A percentile compares a stretch with the other conserved stretches of the same genome.
Conservation (phyloP, 345 rosid genomes). For the Citrus inodora region DNA sequence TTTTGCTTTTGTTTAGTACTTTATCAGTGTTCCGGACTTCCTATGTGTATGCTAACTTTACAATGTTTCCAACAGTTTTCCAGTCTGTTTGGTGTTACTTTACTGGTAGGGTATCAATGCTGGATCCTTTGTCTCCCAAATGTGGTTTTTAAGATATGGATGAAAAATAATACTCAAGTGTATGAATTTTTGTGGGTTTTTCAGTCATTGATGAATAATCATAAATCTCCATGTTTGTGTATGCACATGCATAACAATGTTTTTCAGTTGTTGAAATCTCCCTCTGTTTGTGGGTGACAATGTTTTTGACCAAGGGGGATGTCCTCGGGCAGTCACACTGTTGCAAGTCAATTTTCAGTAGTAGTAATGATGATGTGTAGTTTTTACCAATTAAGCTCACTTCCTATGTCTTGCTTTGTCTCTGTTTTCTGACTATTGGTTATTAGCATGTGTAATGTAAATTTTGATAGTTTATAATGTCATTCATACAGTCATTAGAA, state of each 20-base stretch:
- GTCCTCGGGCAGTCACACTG: not conserved
- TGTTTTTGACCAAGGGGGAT: not conserved
- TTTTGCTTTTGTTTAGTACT: not conserved
- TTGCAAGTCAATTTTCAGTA: not conserved
- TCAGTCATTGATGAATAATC: not conserved
- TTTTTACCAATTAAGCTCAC: not conserved
- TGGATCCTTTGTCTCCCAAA: not conserved
- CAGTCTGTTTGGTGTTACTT: not conserved
- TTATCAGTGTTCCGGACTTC: not conserved
- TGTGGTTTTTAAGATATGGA: not conserved
- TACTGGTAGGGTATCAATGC: not conserved
- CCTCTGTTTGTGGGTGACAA: not conserved
- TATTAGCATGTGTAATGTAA: not conserved
- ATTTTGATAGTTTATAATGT: not conserved
- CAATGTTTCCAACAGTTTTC: not conserved
- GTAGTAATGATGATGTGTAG: not conserved
- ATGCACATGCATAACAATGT: not conserved
- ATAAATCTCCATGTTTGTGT: not conserved
- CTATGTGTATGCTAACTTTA: not conserved
- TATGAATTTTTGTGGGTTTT: not conserved
- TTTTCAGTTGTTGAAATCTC: not conserved
- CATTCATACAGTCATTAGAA: constrained; percentile 58
- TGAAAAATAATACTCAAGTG: not conserved
- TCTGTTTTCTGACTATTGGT: not conserved
- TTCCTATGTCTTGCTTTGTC: not conserved